Conservation (phyloP, 208 protist genomes). For the Leishmania mexicana region DNA sequence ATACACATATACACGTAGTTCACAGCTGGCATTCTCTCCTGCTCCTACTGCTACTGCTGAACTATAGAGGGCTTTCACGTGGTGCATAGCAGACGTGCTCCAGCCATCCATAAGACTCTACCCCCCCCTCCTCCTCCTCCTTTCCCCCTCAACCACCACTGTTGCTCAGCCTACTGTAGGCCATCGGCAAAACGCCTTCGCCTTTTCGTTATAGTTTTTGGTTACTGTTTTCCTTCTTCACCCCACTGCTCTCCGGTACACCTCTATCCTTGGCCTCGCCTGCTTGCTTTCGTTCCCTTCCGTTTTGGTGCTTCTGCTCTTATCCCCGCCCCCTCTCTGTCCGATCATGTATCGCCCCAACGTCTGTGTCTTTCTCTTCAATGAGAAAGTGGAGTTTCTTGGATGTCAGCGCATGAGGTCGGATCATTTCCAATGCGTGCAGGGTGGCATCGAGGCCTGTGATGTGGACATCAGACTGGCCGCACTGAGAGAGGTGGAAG, state of each 20-base stretch:
- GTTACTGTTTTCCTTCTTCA: neutral
- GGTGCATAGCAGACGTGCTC: neutral
- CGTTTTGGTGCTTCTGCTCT: neutral
- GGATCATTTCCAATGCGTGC: conserved; percentile 65
- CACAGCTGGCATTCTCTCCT: neutral
- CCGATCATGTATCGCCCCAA: conserved; percentile 74
- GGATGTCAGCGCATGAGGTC: conserved; percentile 57
- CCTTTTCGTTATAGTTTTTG: neutral
- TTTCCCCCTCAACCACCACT: neutral
- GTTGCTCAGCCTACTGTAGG: neutral
- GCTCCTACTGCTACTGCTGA: neutral
- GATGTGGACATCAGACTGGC: conserved; percentile 61
- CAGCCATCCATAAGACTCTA: neutral
- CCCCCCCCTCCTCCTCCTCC: too few species aligned
- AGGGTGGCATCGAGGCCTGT: conserved; percentile 71
- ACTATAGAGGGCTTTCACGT: neutral
- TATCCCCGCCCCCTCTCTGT: neutral
- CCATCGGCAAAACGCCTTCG: neutral
- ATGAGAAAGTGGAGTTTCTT: conserved; percentile 66
- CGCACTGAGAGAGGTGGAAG: conserved; percentile 67
- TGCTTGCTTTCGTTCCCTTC: neutral
- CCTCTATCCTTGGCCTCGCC: neutral
- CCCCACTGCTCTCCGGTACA: neutral
- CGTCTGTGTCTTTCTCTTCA: conserved; percentile 79
- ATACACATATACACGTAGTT: neutral